Conservation (phyloP, 371 early-diverging fungal species). For the Zychaea mexicana region DNA sequence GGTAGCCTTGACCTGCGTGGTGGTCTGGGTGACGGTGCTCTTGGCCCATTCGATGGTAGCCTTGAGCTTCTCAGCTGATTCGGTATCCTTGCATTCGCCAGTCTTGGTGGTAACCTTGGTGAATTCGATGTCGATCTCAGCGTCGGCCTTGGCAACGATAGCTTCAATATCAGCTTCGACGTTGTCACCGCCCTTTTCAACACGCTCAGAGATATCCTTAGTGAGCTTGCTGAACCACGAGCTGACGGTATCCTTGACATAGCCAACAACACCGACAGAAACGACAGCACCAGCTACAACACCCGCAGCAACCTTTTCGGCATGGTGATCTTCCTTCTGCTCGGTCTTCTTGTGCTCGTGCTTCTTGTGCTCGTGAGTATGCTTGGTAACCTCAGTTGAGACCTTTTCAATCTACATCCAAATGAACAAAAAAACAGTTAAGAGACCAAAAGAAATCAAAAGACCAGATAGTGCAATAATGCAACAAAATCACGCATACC, state of each 20-base stretch:
- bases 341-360: background rate
- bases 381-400: background rate
- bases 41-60: conserved; percentile 10
- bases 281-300: conserved; percentile 2
- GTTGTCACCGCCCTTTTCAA: conserved; percentile 34
- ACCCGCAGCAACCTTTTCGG: background rate
- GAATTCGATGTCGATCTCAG: conserved; percentile 7
- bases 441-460: background rate
- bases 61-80: background rate
- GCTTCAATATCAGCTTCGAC: conserved; percentile 29
- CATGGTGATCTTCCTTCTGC: background rate
- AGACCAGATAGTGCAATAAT: conserved; percentile 23
- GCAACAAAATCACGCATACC: background rate
- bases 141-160: conserved; percentile 28
- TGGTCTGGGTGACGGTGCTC: background rate
- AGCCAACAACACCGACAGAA: conserved; percentile 19
- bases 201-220: conserved; percentile 28
- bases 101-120: background rate
- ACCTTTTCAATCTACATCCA: background rate
- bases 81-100: background rate
- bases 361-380: no score
- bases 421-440: no score
- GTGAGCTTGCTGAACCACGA: conserved; percentile 32
- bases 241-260: conserved; percentile 28
- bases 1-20: conserved; percentile 17